A percentile compares a stretch with the other conserved stretches of the same genome.
These are phyloP conservation scores for Claviceps sp. DNA, from an alignment of 2,329 filamentous ascomycete species.

Conservation along the genomic window DNA sequence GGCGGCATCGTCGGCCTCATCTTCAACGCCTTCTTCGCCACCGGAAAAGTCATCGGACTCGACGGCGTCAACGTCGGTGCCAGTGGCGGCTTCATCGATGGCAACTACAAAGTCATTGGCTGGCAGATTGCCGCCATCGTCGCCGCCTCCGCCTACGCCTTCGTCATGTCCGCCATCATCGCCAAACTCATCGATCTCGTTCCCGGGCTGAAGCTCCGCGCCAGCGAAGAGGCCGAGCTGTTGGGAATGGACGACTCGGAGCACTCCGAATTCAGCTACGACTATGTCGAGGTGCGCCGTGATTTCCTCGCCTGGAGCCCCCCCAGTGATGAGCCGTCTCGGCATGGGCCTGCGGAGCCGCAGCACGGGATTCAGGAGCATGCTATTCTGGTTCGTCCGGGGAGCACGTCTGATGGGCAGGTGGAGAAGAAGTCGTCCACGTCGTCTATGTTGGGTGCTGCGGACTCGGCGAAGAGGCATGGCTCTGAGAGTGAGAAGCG, in stretches of 20 bases:
- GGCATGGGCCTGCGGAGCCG: constrained; percentile 42
- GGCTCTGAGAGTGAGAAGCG: constrained; percentile 3
- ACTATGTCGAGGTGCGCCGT: constrained; percentile 78
- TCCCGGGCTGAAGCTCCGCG: constrained; percentile 66
- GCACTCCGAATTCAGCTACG: constrained; percentile 80
- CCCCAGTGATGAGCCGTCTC: constrained; percentile 47
- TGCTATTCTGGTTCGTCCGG: constrained; percentile 24
- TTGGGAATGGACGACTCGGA: constrained; percentile 85
- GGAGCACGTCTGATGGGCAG: constrained; percentile 8
- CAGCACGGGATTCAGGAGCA: constrained; percentile 63
- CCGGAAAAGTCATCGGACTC: constrained; percentile 57
- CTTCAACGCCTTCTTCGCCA: constrained; percentile 62
- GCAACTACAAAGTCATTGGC: constrained; percentile 62
- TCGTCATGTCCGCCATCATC: constrained; percentile 59
- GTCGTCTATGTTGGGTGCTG: constrained; percentile 7
- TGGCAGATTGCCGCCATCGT: constrained; percentile 68
- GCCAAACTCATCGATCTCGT: constrained; percentile 63
- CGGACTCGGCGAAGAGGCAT: constrained; percentile 1
- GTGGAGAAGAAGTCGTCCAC: constrained; percentile 6
- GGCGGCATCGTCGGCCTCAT: constrained; percentile 56
- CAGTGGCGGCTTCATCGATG: constrained; percentile 59
- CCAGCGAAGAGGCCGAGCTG: constrained; percentile 69
- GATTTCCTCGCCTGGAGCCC: constrained; percentile 85
- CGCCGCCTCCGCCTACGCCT: constrained; percentile 53
- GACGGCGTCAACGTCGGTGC: constrained; percentile 61